Evolutionary conservation across 768 basidiomycete species (phyloP).

Genomic region (Scleroderma bovista): DNA sequence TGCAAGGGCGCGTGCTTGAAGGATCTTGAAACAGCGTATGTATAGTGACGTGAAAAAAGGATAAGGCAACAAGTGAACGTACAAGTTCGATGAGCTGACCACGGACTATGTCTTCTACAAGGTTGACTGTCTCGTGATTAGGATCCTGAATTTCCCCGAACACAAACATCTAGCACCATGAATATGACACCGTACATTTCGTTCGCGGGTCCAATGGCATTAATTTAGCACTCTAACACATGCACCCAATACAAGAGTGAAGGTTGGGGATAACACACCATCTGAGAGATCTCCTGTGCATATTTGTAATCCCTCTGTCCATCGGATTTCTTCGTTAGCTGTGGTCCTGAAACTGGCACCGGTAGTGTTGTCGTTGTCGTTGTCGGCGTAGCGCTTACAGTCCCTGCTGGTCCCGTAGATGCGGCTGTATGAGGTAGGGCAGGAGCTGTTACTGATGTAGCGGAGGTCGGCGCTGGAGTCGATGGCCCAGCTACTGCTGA

Average conservation of each 20-base stretch:
- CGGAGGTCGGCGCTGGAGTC: not conserved
- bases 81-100: constrained; percentile 90
- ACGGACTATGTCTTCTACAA: constrained; percentile 93
- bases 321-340: constrained; percentile 7
- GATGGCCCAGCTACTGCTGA: not conserved
- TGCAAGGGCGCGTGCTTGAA: constrained; percentile 83
- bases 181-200: not conserved
- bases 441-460: not conserved
- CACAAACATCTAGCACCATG: constrained; percentile 78
- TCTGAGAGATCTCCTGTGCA: constrained; percentile 87
- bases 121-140: constrained; percentile 77
- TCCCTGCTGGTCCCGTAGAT: not conserved
- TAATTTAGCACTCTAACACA: not conserved
- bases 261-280: constrained; percentile 47
- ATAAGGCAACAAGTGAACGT: constrained; percentile 12
- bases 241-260: not conserved
- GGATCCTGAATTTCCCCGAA: constrained; percentile 95
- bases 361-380: constrained; percentile 7
- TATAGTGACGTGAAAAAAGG: constrained; percentile 1
- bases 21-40: constrained; percentile 47
- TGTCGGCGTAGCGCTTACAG: not conserved
- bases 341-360: constrained; percentile 3
- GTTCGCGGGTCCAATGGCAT: not conserved
- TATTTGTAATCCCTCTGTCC: constrained; percentile 74
- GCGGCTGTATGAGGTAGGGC: not conserved